Evolutionary conservation across 257 asterid species (phyloP), one percentile per base, ranked within the genome.

Genomic region (Lycium barbarum): DNA sequence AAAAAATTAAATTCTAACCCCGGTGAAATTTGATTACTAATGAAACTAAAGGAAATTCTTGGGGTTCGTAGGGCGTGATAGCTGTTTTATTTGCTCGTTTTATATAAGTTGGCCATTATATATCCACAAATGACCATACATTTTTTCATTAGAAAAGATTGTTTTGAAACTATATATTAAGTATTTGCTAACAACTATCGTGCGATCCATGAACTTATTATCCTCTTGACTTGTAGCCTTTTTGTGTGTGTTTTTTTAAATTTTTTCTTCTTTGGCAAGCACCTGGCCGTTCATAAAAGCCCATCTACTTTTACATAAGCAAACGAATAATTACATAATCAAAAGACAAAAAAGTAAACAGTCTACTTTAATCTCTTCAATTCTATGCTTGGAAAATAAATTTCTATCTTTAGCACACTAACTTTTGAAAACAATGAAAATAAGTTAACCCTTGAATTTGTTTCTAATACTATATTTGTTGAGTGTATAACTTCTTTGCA

Each of bases 181-280:
- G 3, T 38, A 22, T 14, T 74, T 51, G 14, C 20, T 13, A 14
- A 14, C 65, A 53, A 54, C n/a, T 15, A 53, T 76, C 82, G 82
- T 51, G 63, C 65, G 53, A 76, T 76, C 82, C 65, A 53, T 26
- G 26, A 51, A 26, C 47, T 53, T 22, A 76, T 76, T 76, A 76
- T 76, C 47, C 26, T 76, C 14, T 51, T 76, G 82, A 51, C 15
- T 53, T 76, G 82, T 26, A 22, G 47, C 65, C 9, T 47, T 6
- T 20, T 45, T 49, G 7, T 2, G 61, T 74, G 20, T 47, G 1
- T n/a, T 9, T 68, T 10, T 68, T 67, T 2, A 58, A 63, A 1
- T 5, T 61, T 61, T 20, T 20, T 51, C 81, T 49, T 35, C 36
- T 73, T 22, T 20, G n/a, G 47, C 33, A 26, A 22, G 81, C 61